Base-by-base conservation (phyloP, 2,329 filamentous ascomycete species). In the Fusarium oligoseptatum region DNA sequence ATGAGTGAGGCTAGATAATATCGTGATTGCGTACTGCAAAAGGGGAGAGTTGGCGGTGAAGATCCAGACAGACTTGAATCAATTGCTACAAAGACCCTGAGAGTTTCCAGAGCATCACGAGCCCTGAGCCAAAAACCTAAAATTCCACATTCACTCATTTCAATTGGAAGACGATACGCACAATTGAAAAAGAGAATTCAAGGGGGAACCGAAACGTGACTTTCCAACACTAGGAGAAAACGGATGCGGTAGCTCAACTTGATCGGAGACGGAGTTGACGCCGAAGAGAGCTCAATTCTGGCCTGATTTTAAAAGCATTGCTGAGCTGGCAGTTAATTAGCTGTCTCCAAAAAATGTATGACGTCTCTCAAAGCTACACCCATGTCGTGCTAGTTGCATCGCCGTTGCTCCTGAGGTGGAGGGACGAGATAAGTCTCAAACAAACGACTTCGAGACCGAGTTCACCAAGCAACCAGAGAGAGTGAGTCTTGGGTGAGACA, bases 181-280 rank as follows among this genome's bases (percentile, higher is more conserved):
- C 45, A 50, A 50, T 50, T 29, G 15, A 50, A 27, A 32, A 24
- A 15, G 10, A 9, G 34, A 7, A 7, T 36, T n/a, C 48, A 64
- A 37, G 65, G 64, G 39, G 61, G 64, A 32, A 32, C 65, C 27
- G 34, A 70, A 64, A 22, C 61, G 48, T 66, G 48, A 56, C 60
- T 68, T 37, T 34, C 43, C 34, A 20, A 29, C 37, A 29, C 37
- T 14, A 29, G n/a, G 11, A 22, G 20, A n/a, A n/a, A 45, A 27
- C 22, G 60, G 29, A 45, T 56, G 29, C 27, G 24, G 24, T 37
- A 36, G 24, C 43, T 60, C 12, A 52, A 45, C 24, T 57, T 39
- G 55, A 22, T 41, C 50, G 22, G 63, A 39, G 63, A 37, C 64
- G 67, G 71, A 52, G 58, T 61, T 10, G 32, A 64, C 63, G 55